These are phyloP conservation scores for Mucor mucedo DNA, from an alignment of 371 early-diverging fungal genomes.

Conservation along the genomic window DNA sequence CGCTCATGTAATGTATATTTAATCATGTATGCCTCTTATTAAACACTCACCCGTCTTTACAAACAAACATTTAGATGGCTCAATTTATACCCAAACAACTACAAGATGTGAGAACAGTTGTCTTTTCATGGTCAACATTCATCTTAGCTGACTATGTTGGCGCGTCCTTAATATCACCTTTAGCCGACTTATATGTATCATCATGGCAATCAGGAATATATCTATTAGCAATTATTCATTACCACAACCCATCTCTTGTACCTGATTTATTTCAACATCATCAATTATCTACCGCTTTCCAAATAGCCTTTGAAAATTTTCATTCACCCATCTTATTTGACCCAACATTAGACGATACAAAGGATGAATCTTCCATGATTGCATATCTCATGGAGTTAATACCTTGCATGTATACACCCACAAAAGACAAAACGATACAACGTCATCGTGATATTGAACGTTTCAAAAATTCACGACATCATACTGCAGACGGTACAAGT, in stretches of 20 bases:
- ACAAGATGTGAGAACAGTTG: conserved; percentile 48
- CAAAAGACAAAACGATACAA: conserved; percentile 15
- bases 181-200: conserved; percentile 58
- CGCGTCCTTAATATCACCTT: conserved; percentile 48
- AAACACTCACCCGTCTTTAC: background rate
- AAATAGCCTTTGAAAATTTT: conserved; percentile 28
- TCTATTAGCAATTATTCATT: conserved; percentile 70
- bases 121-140: conserved; percentile 65
- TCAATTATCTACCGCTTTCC: conserved; percentile 23
- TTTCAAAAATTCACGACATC: conserved; percentile 21
- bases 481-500: conserved; percentile 14
- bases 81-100: conserved; percentile 35
- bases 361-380: background rate
- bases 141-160: conserved; percentile 64
- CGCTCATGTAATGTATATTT: conserved; percentile 33
- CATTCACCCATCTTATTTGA: conserved; percentile 31
- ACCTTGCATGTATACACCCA: conserved; percentile 12
- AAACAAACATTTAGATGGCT: conserved; percentile 23
- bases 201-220: conserved; percentile 69
- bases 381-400: conserved; percentile 5
- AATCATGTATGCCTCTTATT: background rate
- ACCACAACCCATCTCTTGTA: conserved; percentile 62
- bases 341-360: background rate
- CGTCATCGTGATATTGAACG: conserved; percentile 28
- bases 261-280: conserved; percentile 48